A percentile compares a stretch with the other conserved stretches of the same genome.
phyloP scores from a whole-genome alignment of 441 rosid genomes.

The Arabidopsis lyrata region DNA sequence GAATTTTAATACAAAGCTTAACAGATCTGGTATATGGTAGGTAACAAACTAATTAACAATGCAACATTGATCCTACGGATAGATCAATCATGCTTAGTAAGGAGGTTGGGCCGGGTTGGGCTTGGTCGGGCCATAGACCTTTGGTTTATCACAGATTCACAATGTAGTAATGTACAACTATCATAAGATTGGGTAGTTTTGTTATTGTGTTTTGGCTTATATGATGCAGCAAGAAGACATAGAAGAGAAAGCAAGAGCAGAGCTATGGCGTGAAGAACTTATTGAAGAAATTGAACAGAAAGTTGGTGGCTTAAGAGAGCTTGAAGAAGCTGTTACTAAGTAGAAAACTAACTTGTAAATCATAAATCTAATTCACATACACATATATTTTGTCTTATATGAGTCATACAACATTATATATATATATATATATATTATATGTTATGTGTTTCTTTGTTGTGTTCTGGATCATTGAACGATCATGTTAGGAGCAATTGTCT shows the following conservation, averaged over 20 bases:
- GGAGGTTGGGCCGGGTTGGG: constrained; percentile 1
- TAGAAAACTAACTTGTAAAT: constrained; percentile 42
- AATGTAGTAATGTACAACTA: background rate
- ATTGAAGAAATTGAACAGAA: constrained; percentile 93
- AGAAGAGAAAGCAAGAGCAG: constrained; percentile 85
- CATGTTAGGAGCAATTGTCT: constrained; percentile 41
- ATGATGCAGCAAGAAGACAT: constrained; percentile 82
- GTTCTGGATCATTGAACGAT: constrained; percentile 32
- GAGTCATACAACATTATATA: constrained; percentile 18
- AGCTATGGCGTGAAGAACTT: constrained; percentile 88
- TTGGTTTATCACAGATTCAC: background rate
- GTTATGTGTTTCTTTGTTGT: constrained; percentile 23
- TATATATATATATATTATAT: constrained; percentile 1
- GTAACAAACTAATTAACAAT: too few relatives aligned
- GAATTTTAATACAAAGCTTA: constrained; percentile 2
- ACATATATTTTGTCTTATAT: background rate
- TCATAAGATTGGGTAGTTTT: background rate
- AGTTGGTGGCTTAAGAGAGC: constrained; percentile 76
- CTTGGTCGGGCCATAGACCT: background rate
- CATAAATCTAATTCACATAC: constrained; percentile 7
- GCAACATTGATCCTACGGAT: background rate
- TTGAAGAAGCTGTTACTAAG: constrained; percentile 79
- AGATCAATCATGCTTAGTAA: background rate
- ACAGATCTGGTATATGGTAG: background rate
- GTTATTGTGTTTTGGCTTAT: constrained; percentile 3